These are phyloP conservation scores for Colletotrichum neosansevieriae DNA, from an alignment of 2,329 filamentous ascomycete genomes.

Conservation along the genomic window DNA sequence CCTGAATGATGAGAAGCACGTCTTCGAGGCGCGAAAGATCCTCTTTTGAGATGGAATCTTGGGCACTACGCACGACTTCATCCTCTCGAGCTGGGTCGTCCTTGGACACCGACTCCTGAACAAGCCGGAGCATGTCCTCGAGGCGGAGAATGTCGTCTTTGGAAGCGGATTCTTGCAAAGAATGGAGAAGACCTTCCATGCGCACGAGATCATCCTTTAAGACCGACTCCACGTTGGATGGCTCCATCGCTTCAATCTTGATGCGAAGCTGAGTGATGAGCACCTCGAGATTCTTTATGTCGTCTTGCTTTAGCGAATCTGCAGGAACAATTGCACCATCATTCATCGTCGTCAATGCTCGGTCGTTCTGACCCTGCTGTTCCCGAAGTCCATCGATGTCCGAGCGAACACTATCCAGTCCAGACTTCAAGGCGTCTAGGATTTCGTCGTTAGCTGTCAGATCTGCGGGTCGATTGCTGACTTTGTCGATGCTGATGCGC, in stretches of 20 bases:
- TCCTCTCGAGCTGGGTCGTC: conserved; percentile 57
- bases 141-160: conserved; percentile 53
- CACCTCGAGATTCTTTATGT: conserved; percentile 87
- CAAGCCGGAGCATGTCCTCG: conserved; percentile 62
- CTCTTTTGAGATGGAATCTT: conserved; percentile 62
- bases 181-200: conserved; percentile 57
- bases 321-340: conserved; percentile 63
- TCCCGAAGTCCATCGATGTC: conserved; percentile 86
- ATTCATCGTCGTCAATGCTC: conserved; percentile 65
- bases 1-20: conserved; percentile 58
- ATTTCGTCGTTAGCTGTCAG: conserved; percentile 91
- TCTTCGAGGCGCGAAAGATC: conserved; percentile 65
- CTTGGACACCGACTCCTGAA: conserved; percentile 37
- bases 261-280: conserved; percentile 84
- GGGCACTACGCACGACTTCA: conserved; percentile 55
- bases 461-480: conserved; percentile 83
- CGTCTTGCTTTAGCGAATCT: conserved; percentile 72
- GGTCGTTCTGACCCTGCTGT: conserved; percentile 55
- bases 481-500: conserved; percentile 79
- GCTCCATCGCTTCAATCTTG: conserved; percentile 85
- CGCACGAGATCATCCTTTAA: conserved; percentile 53
- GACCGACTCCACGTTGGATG: conserved; percentile 47
- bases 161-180: conserved; percentile 55
- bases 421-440: conserved; percentile 86
- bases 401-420: conserved; percentile 78